Base-by-base conservation (phyloP, 495 filamentous ascomycete species). In the Letharia lupina region DNA sequence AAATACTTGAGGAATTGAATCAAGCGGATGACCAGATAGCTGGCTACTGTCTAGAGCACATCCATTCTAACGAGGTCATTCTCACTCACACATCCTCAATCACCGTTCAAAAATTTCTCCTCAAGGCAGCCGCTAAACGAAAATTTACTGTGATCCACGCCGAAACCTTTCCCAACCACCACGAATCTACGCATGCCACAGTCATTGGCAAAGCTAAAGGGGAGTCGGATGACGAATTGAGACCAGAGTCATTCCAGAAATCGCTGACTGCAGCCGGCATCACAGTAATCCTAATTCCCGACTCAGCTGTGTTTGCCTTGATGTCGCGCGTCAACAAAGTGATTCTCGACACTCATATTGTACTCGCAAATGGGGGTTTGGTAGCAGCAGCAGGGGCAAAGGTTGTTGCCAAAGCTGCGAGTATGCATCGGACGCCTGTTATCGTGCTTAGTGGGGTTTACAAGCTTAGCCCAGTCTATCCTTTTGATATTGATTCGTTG, bases 321-420 rank as follows among this genome's bases (percentile, higher is more conserved):
- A 97, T 97, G 89, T 89, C 93, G 1, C 85, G 87, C 62, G 90
- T 96, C 71, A 95, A 93, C 80, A 96, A 96, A 79, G 92, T 97
- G 67, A 89, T 97, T 42, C 81, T 97, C 35, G 86, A 88, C 33
- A 91, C 91, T 12, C 89, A 93, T 71, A 88, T 87, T 20, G 89
- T 96, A 48, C 86, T 93, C 47, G 90, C 90, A 45, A 92, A 93
- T 71, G 93, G 93, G 47, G 90, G 89, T 18, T 79, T 94, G 35
- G 81, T 96, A 20, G 90, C 90, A 16, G 86, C 91, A 20, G 86
- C 89, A 41, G 93, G 91, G 18, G 87, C 90, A 16, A 83, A 82
- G 65, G 83, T 87, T 54, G 91, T 96, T 72, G 90, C 91, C 28
- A 84, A 86, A 66, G 92, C 93, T 20, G 93, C 93, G 20, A 87